Evolutionary conservation across 2,329 filamentous ascomycete species (phyloP).

Genomic region (Talaromyces verruculosus): DNA sequence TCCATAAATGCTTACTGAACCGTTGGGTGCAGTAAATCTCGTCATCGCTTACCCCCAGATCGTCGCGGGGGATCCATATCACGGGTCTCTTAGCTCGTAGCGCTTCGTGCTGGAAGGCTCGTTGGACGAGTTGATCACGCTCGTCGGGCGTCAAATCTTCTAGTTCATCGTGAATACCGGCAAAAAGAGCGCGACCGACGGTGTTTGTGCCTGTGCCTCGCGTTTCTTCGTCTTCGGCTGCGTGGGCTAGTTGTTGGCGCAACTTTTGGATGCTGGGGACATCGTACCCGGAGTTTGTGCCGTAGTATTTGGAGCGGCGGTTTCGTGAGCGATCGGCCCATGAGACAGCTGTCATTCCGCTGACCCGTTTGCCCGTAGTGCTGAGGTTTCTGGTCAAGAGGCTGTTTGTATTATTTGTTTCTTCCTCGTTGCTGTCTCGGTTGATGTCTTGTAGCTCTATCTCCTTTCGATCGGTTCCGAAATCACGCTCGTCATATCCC

Average conservation of each 20-base stretch:
- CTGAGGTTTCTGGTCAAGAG: slow-evolving; percentile 20
- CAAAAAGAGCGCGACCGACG: slow-evolving; percentile 79
- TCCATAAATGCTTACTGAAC: slow-evolving; percentile 80
- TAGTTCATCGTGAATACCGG: slow-evolving; percentile 85
- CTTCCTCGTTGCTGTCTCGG: slow-evolving; percentile 24
- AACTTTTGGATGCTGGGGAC: slow-evolving; percentile 36
- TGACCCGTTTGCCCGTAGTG: slow-evolving; percentile 26
- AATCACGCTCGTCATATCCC: slow-evolving; percentile 2
- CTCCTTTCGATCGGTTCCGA: slow-evolving; percentile 30
- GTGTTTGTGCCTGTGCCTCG: slow-evolving; percentile 58
- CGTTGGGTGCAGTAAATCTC: slow-evolving; percentile 76
- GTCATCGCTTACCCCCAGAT: slow-evolving; percentile 86
- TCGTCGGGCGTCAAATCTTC: slow-evolving; percentile 91
- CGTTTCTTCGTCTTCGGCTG: slow-evolving; percentile 67
- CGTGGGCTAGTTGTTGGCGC: slow-evolving; percentile 44
- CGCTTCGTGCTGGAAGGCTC: slow-evolving; percentile 88
- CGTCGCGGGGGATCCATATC: slow-evolving; percentile 91
- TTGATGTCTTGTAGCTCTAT: slow-evolving; percentile 48
- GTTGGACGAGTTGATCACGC: slow-evolving; percentile 77
- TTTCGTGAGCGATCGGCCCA: slow-evolving; percentile 48
- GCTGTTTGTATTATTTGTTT: background rate
- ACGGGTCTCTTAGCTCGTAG: slow-evolving; percentile 80
- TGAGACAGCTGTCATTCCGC: slow-evolving; percentile 29
- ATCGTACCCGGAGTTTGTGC: slow-evolving; percentile 34
- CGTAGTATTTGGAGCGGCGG: slow-evolving; percentile 43